Evolutionary conservation across 371 early-diverging fungal species (phyloP).

Genomic region (Homolaphlyctis polyrhiza): DNA sequence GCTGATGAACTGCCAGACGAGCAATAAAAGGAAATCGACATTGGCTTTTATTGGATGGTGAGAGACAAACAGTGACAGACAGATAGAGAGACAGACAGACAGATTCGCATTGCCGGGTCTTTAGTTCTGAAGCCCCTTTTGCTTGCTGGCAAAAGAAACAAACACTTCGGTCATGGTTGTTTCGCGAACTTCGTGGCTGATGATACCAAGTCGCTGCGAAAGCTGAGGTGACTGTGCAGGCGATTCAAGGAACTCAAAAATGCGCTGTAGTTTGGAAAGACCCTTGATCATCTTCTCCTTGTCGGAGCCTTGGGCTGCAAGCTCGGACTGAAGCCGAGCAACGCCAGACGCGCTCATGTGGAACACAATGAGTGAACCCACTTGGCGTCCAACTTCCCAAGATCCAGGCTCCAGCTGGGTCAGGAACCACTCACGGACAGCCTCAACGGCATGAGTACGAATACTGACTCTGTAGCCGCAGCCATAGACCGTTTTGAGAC

Average conservation of each 20-base stretch:
- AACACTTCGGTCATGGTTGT: conserved; percentile 6
- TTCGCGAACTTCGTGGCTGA: conserved; percentile 1
- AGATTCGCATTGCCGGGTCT: too few relatives aligned
- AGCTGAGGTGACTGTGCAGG: neutral
- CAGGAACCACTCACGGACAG: neutral
- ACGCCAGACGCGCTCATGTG: neutral
- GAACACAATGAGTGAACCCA: neutral
- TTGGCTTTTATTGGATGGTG: too few relatives aligned
- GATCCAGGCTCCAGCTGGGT: neutral
- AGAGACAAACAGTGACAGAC: too few relatives aligned
- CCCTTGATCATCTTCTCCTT: neutral
- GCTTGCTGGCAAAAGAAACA: neutral
- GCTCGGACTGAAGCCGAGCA: neutral
- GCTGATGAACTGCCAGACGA: too few relatives aligned
- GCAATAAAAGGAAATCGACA: too few relatives aligned
- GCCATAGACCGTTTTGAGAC: conserved; percentile 13
- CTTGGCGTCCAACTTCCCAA: conserved; percentile 1
- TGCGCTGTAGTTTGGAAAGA: neutral
- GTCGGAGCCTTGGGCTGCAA: neutral
- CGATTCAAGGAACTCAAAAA: neutral
- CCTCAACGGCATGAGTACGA: neutral
- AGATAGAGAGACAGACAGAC: too few relatives aligned
- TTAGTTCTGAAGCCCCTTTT: neutral
- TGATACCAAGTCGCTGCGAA: neutral
- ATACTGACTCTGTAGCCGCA: conserved; percentile 4